Evolutionary conservation across 2,329 filamentous ascomycete species (phyloP).

Genomic region (Alternaria longipes): DNA sequence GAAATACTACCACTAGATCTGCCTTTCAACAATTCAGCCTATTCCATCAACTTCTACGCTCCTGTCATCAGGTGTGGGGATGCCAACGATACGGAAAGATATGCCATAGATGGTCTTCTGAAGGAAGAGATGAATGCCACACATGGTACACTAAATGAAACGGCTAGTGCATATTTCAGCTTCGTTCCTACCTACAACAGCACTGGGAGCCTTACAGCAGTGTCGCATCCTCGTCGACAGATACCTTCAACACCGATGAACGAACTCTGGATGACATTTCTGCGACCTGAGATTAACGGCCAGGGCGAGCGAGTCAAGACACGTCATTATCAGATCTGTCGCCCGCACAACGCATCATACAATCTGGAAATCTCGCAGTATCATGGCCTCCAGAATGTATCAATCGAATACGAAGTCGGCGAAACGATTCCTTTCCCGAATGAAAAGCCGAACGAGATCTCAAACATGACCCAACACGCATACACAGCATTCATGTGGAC

Average conservation of each 20-base stretch:
- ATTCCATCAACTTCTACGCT: neutral
- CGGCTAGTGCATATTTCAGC: neutral
- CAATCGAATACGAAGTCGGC: neutral
- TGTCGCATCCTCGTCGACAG: neutral
- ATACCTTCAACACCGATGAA: neutral
- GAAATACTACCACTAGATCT: slow-evolving; percentile 2
- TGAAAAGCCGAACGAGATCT: neutral
- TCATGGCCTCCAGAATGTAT: neutral
- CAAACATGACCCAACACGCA: slow-evolving; percentile 29
- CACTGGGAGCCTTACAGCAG: neutral
- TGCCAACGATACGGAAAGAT: neutral
- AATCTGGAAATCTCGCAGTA: neutral
- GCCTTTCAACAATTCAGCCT: neutral
- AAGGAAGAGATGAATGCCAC: neutral
- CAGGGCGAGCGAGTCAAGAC: slow-evolving; percentile 10
- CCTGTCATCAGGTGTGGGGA: neutral
- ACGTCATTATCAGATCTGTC: slow-evolving; percentile 25
- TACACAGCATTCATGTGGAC: slow-evolving; percentile 31
- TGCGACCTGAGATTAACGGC: slow-evolving; percentile 4
- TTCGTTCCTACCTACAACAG: slow-evolving; percentile 1
- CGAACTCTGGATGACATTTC: slow-evolving; percentile 21
- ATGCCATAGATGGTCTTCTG: neutral
- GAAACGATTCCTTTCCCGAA: neutral
- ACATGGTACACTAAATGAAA: neutral
- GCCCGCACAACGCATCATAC: neutral